A percentile compares a stretch with the other conserved stretches of the same genome.
These are phyloP conservation scores for Mycosphaerella sp. DNA, from an alignment of 2,329 filamentous ascomycete genomes.

Conservation along the genomic window DNA sequence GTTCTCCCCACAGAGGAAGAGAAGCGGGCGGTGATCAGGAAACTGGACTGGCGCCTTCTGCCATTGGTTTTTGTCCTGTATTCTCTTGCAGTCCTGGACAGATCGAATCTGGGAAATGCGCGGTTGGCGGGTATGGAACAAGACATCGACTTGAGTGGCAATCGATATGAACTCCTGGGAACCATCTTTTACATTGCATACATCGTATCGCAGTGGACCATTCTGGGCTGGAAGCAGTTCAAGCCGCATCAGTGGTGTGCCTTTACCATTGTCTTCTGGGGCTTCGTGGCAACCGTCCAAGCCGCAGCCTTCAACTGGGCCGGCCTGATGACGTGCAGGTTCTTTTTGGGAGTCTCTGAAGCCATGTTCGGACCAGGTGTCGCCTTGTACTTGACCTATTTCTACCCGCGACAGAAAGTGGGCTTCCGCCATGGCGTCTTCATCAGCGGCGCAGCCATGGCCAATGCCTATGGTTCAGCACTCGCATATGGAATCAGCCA, in stretches of 20 bases:
- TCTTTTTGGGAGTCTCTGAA: slow-evolving; percentile 40
- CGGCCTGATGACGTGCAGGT: slow-evolving; percentile 45
- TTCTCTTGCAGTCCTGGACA: slow-evolving; percentile 29
- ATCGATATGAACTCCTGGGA: slow-evolving; percentile 46
- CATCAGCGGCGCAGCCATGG: slow-evolving; percentile 54
- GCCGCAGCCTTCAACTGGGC: slow-evolving; percentile 41
- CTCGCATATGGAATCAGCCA: slow-evolving; percentile 59
- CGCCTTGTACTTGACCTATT: slow-evolving; percentile 58
- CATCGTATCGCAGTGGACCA: slow-evolving; percentile 35
- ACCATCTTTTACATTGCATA: slow-evolving; percentile 51
- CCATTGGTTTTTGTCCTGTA: slow-evolving; percentile 32
- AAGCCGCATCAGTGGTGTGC: slow-evolving; percentile 37
- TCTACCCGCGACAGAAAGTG: slow-evolving; percentile 53
- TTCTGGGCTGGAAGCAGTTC: slow-evolving; percentile 42
- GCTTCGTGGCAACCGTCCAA: slow-evolving; percentile 44
- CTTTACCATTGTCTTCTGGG: slow-evolving; percentile 41
- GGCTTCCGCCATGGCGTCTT: slow-evolving; percentile 53
- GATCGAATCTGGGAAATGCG: slow-evolving; percentile 36
- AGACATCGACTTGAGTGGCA: slow-evolving; percentile 43
- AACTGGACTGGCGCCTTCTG: slow-evolving; percentile 30
- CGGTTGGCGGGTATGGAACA: slow-evolving; percentile 38
- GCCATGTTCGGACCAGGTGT: slow-evolving; percentile 43
- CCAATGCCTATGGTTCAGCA: slow-evolving; percentile 70
- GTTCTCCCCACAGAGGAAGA: slow-evolving; percentile 23
- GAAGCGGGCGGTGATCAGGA: slow-evolving; percentile 29